phyloP scores from a whole-genome alignment of 176 grass and related monocot genomes.

The Cocos nucifera region DNA sequence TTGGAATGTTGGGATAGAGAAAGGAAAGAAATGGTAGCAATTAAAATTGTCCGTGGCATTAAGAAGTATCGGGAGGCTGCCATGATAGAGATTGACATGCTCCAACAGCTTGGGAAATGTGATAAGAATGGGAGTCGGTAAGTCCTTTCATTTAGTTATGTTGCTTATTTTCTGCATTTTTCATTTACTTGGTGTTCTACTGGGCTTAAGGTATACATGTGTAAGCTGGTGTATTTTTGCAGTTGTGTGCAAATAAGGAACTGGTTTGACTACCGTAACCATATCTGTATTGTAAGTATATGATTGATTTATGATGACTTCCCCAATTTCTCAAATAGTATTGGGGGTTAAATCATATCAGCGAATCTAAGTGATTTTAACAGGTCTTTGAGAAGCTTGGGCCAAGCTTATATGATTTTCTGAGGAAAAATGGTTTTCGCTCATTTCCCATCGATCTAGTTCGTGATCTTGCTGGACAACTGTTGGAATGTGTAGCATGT shows the following conservation, averaged over 20 bases:
- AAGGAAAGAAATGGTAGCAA: constrained; percentile 12
- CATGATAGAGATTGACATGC: constrained; percentile 9
- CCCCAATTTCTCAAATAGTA: neutral
- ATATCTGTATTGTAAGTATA: constrained; percentile 96
- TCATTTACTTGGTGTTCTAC: constrained; percentile 1
- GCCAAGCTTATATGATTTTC: constrained; percentile 11
- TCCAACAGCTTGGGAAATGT: constrained; percentile 5
- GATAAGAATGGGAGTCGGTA: neutral
- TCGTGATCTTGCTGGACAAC: constrained; percentile 3
- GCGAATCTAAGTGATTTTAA: constrained; percentile 7
- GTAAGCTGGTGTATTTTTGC: constrained; percentile 69
- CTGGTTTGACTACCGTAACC: constrained; percentile 97
- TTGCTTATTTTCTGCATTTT: neutral
- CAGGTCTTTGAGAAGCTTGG: constrained; percentile 18
- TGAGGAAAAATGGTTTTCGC: constrained; percentile 7
- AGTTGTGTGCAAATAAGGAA: constrained; percentile 96
- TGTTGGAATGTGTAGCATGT: constrained; percentile 13
- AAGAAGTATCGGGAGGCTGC: constrained; percentile 15
- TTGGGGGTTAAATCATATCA: constrained; percentile 3
- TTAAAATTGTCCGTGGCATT: constrained; percentile 10
- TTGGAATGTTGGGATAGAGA: constrained; percentile 8
- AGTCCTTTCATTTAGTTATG: neutral
- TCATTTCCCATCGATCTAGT: constrained; percentile 15
- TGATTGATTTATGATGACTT: neutral
- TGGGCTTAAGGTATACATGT: constrained; percentile 32